Conservation (phyloP, 1,284 basidiomycete genomes). For the Exobasidium cylindrosporum region DNA sequence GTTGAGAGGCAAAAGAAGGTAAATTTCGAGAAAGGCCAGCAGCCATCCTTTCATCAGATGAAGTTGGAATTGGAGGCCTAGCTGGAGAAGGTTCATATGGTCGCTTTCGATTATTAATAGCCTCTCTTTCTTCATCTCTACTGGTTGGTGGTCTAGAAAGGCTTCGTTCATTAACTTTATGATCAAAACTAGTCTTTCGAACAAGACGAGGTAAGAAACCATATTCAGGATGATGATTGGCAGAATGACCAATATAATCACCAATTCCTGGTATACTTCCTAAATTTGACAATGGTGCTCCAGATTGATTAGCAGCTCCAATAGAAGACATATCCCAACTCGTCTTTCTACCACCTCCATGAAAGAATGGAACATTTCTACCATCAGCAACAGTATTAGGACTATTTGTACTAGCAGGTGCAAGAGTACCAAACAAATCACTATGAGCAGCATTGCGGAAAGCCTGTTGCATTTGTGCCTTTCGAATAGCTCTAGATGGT, state of each 20-base stretch:
- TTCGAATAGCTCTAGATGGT: conserved; percentile 24
- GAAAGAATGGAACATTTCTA: conserved; percentile 15
- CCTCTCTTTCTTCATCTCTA: background rate
- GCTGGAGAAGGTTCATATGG: conserved; percentile 47
- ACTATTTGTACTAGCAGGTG: background rate
- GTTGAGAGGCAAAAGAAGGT: conserved; percentile 32
- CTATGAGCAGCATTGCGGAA: conserved; percentile 43
- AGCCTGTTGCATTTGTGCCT: conserved; percentile 37
- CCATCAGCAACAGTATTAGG: conserved; percentile 1
- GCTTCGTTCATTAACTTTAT: conserved; percentile 52
- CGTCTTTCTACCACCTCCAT: conserved; percentile 14
- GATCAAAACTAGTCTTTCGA: conserved; percentile 54
- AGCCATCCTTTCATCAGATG: conserved; percentile 49
- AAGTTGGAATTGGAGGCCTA: conserved; percentile 37
- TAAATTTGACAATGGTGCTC: conserved; percentile 40
- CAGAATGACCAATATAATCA: conserved; percentile 47
- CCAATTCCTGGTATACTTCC: conserved; percentile 53
- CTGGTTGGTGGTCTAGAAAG: conserved; percentile 37
- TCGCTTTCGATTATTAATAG: conserved; percentile 40
- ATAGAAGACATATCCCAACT: conserved; percentile 45
- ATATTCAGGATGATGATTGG: conserved; percentile 53
- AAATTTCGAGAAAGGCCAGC: conserved; percentile 49
- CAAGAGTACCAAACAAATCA: conserved; percentile 33
- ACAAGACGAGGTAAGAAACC: conserved; percentile 52
- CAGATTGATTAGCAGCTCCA: conserved; percentile 38